Conservation (phyloP, 192 early-diverging fungal genomes). For the Backusella parvicylindrica region DNA sequence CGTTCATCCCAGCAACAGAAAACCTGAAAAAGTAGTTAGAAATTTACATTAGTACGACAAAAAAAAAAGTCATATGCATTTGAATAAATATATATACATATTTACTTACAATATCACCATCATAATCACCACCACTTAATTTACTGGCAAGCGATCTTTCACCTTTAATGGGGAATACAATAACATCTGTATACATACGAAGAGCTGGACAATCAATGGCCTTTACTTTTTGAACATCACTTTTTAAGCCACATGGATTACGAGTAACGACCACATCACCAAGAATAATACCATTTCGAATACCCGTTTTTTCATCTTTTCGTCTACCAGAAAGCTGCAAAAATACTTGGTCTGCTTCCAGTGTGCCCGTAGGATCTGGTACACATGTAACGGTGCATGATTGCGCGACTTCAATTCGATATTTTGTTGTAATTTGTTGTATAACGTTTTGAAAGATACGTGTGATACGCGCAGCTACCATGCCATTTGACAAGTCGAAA, state of each 20-base stretch:
- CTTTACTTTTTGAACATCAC: slow-evolving; percentile 53
- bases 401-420: slow-evolving; percentile 18
- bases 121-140: slow-evolving; percentile 78
- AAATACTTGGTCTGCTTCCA: slow-evolving; percentile 23
- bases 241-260: slow-evolving; percentile 62
- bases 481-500: slow-evolving; percentile 24
- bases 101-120: slow-evolving; percentile 58
- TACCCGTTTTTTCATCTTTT: slow-evolving; percentile 23
- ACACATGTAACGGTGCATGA: slow-evolving; percentile 31
- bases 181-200: slow-evolving; percentile 55
- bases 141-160: slow-evolving; percentile 63
- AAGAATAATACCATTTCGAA: slow-evolving; percentile 22
- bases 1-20: slow-evolving; percentile 41
- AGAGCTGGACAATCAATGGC: slow-evolving; percentile 50
- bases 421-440: slow-evolving; percentile 15
- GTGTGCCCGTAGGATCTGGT: slow-evolving; percentile 32
- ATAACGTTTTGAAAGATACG: slow-evolving; percentile 10
- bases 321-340: slow-evolving; percentile 28
- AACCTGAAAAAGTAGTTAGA: slow-evolving; percentile 11
- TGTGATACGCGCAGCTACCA: slow-evolving; percentile 26
- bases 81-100: too few relatives aligned
- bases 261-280: slow-evolving; percentile 43
- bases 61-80: neutral
- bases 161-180: slow-evolving; percentile 71
- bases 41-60: too few relatives aligned